Percentiles rank a stretch among this genome's conserved stretches.
Evolutionary conservation across 805 yeast species (phyloP).

Genomic region (Yamadazyma tumulicola): DNA sequence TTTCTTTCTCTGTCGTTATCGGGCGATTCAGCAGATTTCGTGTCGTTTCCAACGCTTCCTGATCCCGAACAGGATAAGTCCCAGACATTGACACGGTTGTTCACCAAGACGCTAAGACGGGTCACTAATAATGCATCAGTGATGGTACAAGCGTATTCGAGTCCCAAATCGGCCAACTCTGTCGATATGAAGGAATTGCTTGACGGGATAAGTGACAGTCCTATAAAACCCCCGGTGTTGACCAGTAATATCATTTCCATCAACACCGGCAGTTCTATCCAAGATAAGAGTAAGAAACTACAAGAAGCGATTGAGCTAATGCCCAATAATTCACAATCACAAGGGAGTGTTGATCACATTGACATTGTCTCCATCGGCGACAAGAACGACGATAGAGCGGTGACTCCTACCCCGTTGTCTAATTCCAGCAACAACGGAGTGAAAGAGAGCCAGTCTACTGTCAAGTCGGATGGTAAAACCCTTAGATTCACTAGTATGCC

Average conservation of each 20-base stretch:
- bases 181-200: slow-evolving; percentile 5
- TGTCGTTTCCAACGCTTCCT: slow-evolving; percentile 42
- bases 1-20: too few relatives aligned
- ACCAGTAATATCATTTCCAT: not conserved
- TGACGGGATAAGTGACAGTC: slow-evolving; percentile 7
- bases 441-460: slow-evolving; percentile 14
- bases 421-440: not conserved
- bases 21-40: slow-evolving; percentile 31
- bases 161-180: slow-evolving; percentile 12
- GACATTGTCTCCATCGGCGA: not conserved
- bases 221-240: slow-evolving; percentile 5
- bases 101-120: slow-evolving; percentile 36
- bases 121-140: slow-evolving; percentile 42
- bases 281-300: slow-evolving; percentile 5
- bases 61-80: slow-evolving; percentile 37
- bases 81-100: slow-evolving; percentile 30
- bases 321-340: slow-evolving; percentile 2
- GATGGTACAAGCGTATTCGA: slow-evolving; percentile 22
- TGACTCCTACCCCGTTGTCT: slow-evolving; percentile 1
- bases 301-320: slow-evolving; percentile 7
- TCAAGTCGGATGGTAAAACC: slow-evolving; percentile 33
- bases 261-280: not conserved
- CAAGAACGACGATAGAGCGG: not conserved
- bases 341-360: slow-evolving; percentile 1
- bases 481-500: slow-evolving; percentile 24